Evolutionary conservation across 2,329 filamentous ascomycete species (phyloP).

Genomic region (Neocatenulostroma microsporum): DNA sequence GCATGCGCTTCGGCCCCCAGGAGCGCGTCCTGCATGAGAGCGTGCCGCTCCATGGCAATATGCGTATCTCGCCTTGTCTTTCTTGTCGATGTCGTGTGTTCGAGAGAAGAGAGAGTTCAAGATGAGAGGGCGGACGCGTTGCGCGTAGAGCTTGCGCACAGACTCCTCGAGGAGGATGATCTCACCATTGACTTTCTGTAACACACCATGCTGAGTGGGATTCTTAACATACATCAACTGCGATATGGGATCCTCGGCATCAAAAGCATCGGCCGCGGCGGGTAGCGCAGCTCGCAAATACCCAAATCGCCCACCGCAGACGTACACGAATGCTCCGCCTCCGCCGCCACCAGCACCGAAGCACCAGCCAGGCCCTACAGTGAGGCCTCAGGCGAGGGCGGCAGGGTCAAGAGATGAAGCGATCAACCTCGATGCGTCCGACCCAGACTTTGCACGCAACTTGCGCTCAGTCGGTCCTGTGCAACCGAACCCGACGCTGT

Average conservation of each 20-base stretch:
- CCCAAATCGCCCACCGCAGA: slow-evolving; percentile 39
- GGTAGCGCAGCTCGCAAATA: slow-evolving; percentile 49
- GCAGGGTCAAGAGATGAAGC: slow-evolving; percentile 36
- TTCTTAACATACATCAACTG: no score
- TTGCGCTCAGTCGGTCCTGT: slow-evolving; percentile 60
- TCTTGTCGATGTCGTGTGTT: no score
- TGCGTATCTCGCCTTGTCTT: no score
- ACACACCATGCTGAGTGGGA: no score
- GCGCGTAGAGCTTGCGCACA: no score
- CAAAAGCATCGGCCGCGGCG: slow-evolving; percentile 47
- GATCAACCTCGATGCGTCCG: slow-evolving; percentile 53
- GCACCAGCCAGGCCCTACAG: slow-evolving; percentile 33
- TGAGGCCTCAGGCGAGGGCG: slow-evolving; percentile 34
- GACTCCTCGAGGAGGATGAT: no score
- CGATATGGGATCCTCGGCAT: slow-evolving; percentile 51
- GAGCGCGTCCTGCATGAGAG: no score
- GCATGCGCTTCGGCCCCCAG: no score
- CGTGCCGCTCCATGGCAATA: no score
- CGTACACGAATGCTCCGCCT: slow-evolving; percentile 20
- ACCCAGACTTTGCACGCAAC: slow-evolving; percentile 67
- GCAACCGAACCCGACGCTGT: slow-evolving; percentile 50
- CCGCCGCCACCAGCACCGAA: slow-evolving; percentile 22
- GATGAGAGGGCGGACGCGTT: no score
- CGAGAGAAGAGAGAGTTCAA: no score
- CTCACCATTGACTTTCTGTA: no score